Evolutionary conservation across 495 filamentous ascomycete species (phyloP), one percentile per base, ranked within the genome.

Genomic region (Penicillium ochrochloron): DNA sequence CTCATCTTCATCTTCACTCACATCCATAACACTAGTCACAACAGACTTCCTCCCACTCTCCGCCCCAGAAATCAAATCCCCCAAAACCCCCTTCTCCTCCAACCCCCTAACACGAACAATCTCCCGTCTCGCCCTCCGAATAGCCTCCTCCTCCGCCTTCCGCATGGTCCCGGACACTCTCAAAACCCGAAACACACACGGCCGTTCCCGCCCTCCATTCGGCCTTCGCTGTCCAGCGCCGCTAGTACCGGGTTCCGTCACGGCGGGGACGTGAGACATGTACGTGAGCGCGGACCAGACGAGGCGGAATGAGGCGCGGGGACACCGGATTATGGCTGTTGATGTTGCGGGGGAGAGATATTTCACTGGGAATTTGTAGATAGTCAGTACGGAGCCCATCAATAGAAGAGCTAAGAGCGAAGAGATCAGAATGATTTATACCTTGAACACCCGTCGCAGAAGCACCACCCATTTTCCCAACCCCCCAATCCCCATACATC

Each of bases 301-400:
- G 50, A 97, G 83, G 15, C 91, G 87, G 75, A 91, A 96, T 52
- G 94, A 86, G 0, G 86, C 86, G 46, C 94, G 88, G 11, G 90
- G 85, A 63, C 91, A 88, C 54, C 91, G 87, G 33, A 99, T 80
- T 61, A 98, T 98, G 57, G 92, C 91, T 7, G 94, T 99, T 21
- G 92, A 96, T 0, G 96, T 99, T n/a, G 92, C 91, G 2, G 85
- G 84, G 7, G 93, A 97, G 54, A 95, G 85, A 76, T 98, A 98
- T 82, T 95, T 97, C 15, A 99, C 93, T 96, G 61, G 41, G 2
- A 19, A 52, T 15, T 15, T 1, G 27, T 27, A 23, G 3, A 5
- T 21, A 9, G 25, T 27, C 25, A 27, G 25, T n/a, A n/a, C n/a
- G n/a, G n/a, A n/a, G n/a, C n/a, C n/a, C n/a, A n/a, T n/a, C n/a